Conservation (phyloP, 2,329 filamentous ascomycete species). For the Aureobasidium sp. region DNA sequence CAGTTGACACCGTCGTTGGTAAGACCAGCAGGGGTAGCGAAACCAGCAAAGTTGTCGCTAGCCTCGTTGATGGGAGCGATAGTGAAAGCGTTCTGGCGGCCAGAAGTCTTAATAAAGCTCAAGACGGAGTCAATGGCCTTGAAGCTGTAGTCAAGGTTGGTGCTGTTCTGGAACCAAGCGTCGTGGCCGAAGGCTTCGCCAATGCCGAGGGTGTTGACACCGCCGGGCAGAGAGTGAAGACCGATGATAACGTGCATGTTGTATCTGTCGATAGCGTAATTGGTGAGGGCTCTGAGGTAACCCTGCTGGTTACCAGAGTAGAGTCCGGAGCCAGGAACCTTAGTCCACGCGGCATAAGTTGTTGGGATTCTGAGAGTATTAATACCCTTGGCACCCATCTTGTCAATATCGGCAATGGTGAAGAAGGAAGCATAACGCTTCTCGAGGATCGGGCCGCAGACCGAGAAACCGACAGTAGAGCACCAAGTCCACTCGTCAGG, state of each 20-base stretch:
- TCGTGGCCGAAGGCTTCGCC: conserved; percentile 25
- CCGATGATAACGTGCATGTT: conserved; percentile 33
- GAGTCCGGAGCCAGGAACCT: conserved; percentile 28
- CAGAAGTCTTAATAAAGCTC: conserved; percentile 28
- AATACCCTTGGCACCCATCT: conserved; percentile 27
- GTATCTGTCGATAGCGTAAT: conserved; percentile 32
- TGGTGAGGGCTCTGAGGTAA: conserved; percentile 27
- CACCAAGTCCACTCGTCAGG: conserved; percentile 33
- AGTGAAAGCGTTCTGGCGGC: conserved; percentile 28
- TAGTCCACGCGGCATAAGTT: conserved; percentile 33
- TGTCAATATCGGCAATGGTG: conserved; percentile 28
- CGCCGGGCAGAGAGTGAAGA: conserved; percentile 28
- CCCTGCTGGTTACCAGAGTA: conserved; percentile 29
- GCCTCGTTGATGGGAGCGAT: conserved; percentile 35
- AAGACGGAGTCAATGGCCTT: conserved; percentile 29
- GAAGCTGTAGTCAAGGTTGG: conserved; percentile 29
- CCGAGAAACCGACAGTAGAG: conserved; percentile 27
- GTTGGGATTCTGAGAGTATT: conserved; percentile 32
- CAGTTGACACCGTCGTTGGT: conserved; percentile 27
- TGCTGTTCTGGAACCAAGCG: conserved; percentile 33
- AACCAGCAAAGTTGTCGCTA: conserved; percentile 31
- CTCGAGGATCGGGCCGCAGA: conserved; percentile 27
- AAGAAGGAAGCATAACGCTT: conserved; percentile 28
- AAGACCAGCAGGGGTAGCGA: conserved; percentile 29
- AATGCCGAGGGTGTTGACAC: conserved; percentile 27